Evolutionary conservation across 805 yeast genomes (phyloP).

Genomic region (Saturnispora sanitii): DNA sequence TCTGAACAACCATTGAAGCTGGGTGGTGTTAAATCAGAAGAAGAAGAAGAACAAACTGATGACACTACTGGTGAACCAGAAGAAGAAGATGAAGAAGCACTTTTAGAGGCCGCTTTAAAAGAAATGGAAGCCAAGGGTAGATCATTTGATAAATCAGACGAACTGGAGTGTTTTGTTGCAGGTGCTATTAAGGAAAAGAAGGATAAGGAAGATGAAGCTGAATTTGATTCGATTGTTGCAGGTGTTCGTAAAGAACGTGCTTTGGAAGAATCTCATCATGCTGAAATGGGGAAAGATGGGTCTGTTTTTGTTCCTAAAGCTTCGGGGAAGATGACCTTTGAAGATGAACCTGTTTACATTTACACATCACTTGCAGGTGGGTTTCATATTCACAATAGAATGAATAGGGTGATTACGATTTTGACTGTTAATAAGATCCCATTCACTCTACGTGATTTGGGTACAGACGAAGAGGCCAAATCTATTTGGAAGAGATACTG

Average conservation of each 20-base stretch:
- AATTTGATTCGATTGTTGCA: slow-evolving; percentile 21
- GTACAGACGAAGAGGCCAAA: slow-evolving; percentile 81
- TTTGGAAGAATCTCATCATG: slow-evolving; percentile 2
- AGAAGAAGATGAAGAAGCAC: slow-evolving; percentile 6
- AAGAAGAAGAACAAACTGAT: background rate
- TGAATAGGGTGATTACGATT: slow-evolving; percentile 67
- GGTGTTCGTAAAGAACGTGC: slow-evolving; percentile 22
- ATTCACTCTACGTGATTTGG: slow-evolving; percentile 65
- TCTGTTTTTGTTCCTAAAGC: slow-evolving; percentile 27
- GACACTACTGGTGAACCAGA: background rate
- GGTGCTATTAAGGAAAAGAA: slow-evolving; percentile 6
- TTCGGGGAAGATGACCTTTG: slow-evolving; percentile 26
- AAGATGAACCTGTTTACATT: slow-evolving; percentile 57
- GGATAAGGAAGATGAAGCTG: slow-evolving; percentile 14
- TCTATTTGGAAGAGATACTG: slow-evolving; percentile 72
- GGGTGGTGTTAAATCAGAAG: background rate
- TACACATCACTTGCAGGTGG: slow-evolving; percentile 87
- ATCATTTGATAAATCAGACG: slow-evolving; percentile 5
- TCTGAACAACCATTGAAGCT: background rate
- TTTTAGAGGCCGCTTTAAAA: slow-evolving; percentile 6
- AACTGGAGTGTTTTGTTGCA: slow-evolving; percentile 3
- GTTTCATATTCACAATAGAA: slow-evolving; percentile 65
- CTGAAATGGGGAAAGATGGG: slow-evolving; percentile 11
- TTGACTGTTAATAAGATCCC: slow-evolving; percentile 63
- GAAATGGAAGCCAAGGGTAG: slow-evolving; percentile 4